Percentiles rank a stretch among this genome's conserved stretches.
These are phyloP conservation scores for Neopestalotiopsis rosae DNA, from an alignment of 2,329 filamentous ascomycete genomes.

Conservation along the genomic window DNA sequence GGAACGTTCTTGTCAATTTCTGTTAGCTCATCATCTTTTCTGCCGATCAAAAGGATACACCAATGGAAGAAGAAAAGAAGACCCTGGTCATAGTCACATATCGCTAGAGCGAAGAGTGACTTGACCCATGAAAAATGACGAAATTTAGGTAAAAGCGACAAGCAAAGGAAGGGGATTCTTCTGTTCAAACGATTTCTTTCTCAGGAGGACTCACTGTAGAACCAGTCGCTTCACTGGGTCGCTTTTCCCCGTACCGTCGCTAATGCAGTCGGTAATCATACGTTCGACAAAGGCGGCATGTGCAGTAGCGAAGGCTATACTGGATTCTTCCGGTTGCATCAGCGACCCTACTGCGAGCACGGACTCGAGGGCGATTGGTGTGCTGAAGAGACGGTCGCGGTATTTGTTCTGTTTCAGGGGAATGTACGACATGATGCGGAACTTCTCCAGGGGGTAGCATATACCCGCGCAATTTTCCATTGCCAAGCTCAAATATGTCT, in stretches of 20 bases:
- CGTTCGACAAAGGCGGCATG: not conserved
- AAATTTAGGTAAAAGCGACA: no score
- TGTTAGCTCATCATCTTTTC: no score
- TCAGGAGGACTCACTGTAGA: not conserved
- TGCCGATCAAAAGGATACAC: no score
- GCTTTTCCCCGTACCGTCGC: not conserved
- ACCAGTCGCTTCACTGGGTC: not conserved
- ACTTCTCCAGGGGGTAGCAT: not conserved
- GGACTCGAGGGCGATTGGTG: constrained; percentile 3
- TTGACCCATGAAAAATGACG: no score
- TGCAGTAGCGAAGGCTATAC: not conserved
- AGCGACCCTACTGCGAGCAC: not conserved
- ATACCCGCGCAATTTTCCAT: not conserved
- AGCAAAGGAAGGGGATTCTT: no score
- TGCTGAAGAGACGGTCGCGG: not conserved
- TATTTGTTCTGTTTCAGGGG: not conserved
- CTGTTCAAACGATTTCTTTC: not conserved
- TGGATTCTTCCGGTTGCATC: not conserved
- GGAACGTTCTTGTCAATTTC: not conserved
- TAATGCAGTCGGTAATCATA: not conserved
- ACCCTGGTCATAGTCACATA: no score
- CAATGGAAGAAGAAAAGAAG: no score
- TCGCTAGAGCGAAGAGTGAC: no score
- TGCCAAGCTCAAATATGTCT: constrained; percentile 4
- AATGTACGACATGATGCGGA: constrained; percentile 8